Evolutionary conservation across 1,139 yeast genomes (phyloP).

Genomic region (Geotrichum cucujoidarum): DNA sequence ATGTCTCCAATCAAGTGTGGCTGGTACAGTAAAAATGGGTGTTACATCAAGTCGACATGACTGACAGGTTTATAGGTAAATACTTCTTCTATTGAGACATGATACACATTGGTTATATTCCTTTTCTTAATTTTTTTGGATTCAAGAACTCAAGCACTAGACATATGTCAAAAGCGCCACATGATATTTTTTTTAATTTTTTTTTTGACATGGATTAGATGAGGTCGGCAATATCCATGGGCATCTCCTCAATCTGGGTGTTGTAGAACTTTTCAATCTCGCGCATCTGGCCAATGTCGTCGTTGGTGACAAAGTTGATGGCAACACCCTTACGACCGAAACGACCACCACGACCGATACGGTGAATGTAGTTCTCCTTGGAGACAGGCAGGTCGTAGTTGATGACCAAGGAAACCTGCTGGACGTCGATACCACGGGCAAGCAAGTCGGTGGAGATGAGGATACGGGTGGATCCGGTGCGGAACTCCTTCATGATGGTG

Average conservation of each 20-base stretch:
- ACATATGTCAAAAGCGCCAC: no score
- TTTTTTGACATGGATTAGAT: constrained; percentile 29
- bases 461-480: constrained; percentile 58
- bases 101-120: no score
- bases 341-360: constrained; percentile 93
- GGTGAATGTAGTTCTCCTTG: constrained; percentile 84
- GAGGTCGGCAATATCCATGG: constrained; percentile 59
- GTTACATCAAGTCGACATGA: no score
- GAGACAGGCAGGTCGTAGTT: constrained; percentile 86
- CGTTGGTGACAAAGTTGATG: constrained; percentile 73
- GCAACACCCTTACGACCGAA: constrained; percentile 97
- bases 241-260: constrained; percentile 82
- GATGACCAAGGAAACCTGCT: constrained; percentile 90
- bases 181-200: no score
- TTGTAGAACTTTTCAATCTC: constrained; percentile 76
- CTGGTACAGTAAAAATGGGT: no score
- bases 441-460: constrained; percentile 92
- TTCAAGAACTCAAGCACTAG: no score
- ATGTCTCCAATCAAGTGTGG: no score
- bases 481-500: constrained; percentile 73
- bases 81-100: no score
- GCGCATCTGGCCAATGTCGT: constrained; percentile 55
- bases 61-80: no score
- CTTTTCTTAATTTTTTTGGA: no score
- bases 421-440: constrained; percentile 98